These are phyloP conservation scores for Scheffersomyces lignicola DNA, from an alignment of 1,139 yeast species.

Conservation along the genomic window DNA sequence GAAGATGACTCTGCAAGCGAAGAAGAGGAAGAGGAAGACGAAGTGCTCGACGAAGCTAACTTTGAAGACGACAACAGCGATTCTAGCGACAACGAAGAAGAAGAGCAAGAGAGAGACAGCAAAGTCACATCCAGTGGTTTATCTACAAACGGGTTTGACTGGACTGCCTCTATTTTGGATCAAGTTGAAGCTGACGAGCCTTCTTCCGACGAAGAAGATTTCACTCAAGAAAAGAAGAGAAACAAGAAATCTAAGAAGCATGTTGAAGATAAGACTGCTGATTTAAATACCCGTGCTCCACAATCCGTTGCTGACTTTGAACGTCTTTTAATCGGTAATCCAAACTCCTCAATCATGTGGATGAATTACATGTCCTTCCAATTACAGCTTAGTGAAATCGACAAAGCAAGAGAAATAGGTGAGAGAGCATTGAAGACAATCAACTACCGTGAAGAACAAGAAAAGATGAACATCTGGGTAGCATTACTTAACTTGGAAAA, in stretches of 20 bases:
- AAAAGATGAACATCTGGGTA: constrained; percentile 93
- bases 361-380: constrained; percentile 99
- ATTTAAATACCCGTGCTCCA: constrained; percentile 80
- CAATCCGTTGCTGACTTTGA: constrained; percentile 91
- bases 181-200: constrained; percentile 64
- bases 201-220: constrained; percentile 58
- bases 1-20: constrained; percentile 25
- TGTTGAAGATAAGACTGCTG: constrained; percentile 82
- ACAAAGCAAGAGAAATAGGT: constrained; percentile 91
- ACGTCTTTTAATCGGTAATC: constrained; percentile 84
- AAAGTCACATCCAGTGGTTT: constrained; percentile 49
- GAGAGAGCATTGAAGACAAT: constrained; percentile 91
- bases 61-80: constrained; percentile 20
- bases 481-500: constrained; percentile 92
- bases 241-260: constrained; percentile 42
- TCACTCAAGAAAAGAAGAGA: constrained; percentile 45
- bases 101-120: constrained; percentile 20
- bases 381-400: constrained; percentile 88
- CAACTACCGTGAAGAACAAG: constrained; percentile 88
- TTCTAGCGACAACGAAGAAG: constrained; percentile 20
- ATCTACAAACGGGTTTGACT: constrained; percentile 82
- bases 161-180: constrained; percentile 89
- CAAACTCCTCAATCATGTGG: constrained; percentile 93
- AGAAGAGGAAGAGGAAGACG: constrained; percentile 21
- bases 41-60: constrained; percentile 21